These are phyloP conservation scores for Reticulomyxa filosa DNA, from an alignment of 78 protist species.

Conservation along the genomic window DNA sequence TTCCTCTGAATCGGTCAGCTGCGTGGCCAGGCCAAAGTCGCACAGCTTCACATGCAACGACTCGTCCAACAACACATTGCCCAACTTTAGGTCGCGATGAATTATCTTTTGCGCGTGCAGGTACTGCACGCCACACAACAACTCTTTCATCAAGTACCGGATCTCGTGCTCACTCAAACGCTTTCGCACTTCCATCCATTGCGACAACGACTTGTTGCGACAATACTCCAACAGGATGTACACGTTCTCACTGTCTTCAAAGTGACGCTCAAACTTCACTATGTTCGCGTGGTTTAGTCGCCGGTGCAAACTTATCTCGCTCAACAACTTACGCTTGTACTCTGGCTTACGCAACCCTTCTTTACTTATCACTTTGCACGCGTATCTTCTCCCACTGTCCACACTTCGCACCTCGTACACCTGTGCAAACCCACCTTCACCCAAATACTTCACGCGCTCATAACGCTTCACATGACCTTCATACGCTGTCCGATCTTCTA, in stretches of 20 bases:
- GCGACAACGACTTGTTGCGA: conserved; percentile 52
- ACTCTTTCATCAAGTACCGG: conserved; percentile 31
- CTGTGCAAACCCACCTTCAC: conserved; percentile 88
- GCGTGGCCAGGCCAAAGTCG: conserved; percentile 89
- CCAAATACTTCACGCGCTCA: no score
- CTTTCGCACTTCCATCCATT: conserved; percentile 31
- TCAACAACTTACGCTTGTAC: no score
- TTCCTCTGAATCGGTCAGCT: conserved; percentile 49
- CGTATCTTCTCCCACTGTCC: conserved; percentile 35
- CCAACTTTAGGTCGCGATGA: conserved; percentile 70
- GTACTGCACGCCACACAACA: conserved; percentile 20
- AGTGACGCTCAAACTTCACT: conserved; percentile 49
- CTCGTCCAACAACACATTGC: conserved; percentile 57
- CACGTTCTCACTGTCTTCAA: conserved; percentile 66
- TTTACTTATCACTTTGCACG: conserved; percentile 64
- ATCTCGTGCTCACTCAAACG: conserved; percentile 46
- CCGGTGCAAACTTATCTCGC: conserved; percentile 79
- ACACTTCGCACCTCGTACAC: conserved; percentile 47
- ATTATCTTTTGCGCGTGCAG: conserved; percentile 49
- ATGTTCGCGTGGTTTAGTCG: conserved; percentile 57
- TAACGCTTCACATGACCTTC: no score
- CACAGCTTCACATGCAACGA: conserved; percentile 63
- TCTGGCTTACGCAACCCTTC: no score
- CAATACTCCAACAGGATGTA: conserved; percentile 84
- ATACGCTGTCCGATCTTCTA: no score